Base-by-base conservation (phyloP, 257 asterid species). In the Knoxia roxburghii region DNA sequence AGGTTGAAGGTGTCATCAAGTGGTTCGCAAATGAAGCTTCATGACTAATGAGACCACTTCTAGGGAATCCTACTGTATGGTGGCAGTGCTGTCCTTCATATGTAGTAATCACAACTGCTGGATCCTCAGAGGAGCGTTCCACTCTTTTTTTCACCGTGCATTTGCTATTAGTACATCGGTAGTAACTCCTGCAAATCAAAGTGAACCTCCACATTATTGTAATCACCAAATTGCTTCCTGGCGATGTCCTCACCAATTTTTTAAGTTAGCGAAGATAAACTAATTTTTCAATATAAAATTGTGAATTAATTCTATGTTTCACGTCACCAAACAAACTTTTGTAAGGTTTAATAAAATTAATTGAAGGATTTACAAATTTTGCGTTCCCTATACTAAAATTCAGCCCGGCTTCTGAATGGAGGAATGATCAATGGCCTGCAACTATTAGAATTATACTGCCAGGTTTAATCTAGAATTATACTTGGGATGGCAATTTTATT, bases 81-180 rank as follows among this genome's bases (percentile, higher is more conserved):
- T 90, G 97, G 68, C 91, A 79, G 30, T 90, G 97, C 66, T 90
- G 90, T 17, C 97, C 97, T 80, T 90, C 97, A 54, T 90, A 90
- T 5, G 97, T 90, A 0, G 96, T 90, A 65, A 90, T 90, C 49
- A 90, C 96, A 17, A 85, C 73, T 20, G 95, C 55, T 0, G 97
- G 86, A 76, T 90, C 97, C 65, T 83, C 84, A 0, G 80, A 83
- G 3, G 96, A 88, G 11, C 97, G 78, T 54, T 90, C 97, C 0
- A 90, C 95, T 79, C 96, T 77, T 73, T 90, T 90, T 62, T 90
- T 90, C 55, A 90, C 97, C 26, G 76, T 83, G 86, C 97, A 90
- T 68, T 90, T 90, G 69, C 87, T 74, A 82, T 86, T 88, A 55
- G 97, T 90, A 71, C 97, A 90, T 4, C 97, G 92, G 65, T 88